Percentiles rank a stretch among this genome's conserved stretches.
Evolutionary conservation across 2,329 filamentous ascomycete genomes (phyloP).

Genomic region (Chrysosphaeria jannelii): DNA sequence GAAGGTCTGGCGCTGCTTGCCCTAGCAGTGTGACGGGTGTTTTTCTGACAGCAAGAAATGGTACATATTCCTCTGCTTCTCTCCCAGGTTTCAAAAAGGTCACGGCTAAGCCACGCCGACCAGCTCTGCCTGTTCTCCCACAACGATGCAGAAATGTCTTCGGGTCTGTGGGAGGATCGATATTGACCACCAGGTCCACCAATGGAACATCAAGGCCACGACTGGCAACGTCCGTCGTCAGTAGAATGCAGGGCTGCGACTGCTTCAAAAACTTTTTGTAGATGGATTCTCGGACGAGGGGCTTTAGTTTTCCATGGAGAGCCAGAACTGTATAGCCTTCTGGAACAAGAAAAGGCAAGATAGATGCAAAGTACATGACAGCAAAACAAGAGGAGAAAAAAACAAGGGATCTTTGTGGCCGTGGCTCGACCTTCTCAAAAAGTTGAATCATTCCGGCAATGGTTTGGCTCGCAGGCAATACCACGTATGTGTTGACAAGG

Average conservation of each 20-base stretch:
- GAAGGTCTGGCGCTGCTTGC: conserved; percentile 21
- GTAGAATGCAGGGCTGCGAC: conserved; percentile 44
- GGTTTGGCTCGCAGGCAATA: conserved; percentile 50
- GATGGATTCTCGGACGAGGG: conserved; percentile 68
- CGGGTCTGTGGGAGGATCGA: conserved; percentile 58
- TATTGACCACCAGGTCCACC: conserved; percentile 71
- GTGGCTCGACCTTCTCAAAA: conserved; percentile 35
- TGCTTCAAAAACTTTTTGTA: conserved; percentile 53
- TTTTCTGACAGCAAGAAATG: conserved; percentile 62
- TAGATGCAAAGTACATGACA: conserved; percentile 74
- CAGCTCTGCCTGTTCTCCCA: conserved; percentile 69
- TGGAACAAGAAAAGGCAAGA: conserved; percentile 45
- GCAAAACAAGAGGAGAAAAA: conserved; percentile 85
- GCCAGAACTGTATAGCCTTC: conserved; percentile 39
- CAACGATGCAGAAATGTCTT: conserved; percentile 90
- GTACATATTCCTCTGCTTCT: conserved; percentile 59
- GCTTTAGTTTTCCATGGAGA: conserved; percentile 73
- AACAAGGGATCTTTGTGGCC: conserved; percentile 60
- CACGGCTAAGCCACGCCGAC: conserved; percentile 56
- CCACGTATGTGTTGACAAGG: conserved; percentile 67
- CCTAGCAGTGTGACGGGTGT: conserved; percentile 44
- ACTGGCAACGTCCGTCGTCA: conserved; percentile 66
- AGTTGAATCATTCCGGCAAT: conserved; percentile 43
- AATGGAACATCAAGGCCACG: conserved; percentile 75
- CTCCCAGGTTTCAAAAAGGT: conserved; percentile 59